Percentiles rank a stretch among this genome's conserved stretches.
Evolutionary conservation across 1,139 yeast species (phyloP).

Genomic region (Pichia sp.): DNA sequence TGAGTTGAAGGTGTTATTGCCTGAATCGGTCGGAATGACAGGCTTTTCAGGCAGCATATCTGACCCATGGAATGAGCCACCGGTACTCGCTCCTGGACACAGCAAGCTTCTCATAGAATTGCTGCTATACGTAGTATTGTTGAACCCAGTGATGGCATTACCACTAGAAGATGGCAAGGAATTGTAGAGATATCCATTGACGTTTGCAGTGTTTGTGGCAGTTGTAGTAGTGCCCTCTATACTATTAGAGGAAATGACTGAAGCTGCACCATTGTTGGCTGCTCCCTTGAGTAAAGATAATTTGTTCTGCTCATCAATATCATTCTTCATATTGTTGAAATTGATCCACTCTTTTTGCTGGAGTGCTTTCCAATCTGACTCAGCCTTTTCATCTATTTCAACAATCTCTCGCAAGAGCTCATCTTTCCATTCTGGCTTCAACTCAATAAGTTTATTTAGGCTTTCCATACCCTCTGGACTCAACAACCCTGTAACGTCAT

Average conservation of each 20-base stretch:
- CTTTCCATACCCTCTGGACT: conserved; percentile 32
- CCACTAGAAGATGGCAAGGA: conserved; percentile 10
- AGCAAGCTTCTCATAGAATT: conserved; percentile 9
- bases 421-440: conserved; percentile 32
- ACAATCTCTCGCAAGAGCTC: conserved; percentile 30
- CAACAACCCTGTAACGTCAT: conserved; percentile 34
- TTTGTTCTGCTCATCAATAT: conserved; percentile 21
- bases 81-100: conserved; percentile 13
- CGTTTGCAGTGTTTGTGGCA: conserved; percentile 16
- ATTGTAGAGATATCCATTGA: conserved; percentile 15
- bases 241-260: background rate
- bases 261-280: background rate
- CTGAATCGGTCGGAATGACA: background rate
- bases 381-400: conserved; percentile 32
- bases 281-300: background rate
- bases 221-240: conserved; percentile 11
- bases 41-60: conserved; percentile 12
- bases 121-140: conserved; percentile 1
- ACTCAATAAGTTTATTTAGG: conserved; percentile 26
- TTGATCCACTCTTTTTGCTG: conserved; percentile 27
- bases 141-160: conserved; percentile 1
- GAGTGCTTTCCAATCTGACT: conserved; percentile 35
- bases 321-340: conserved; percentile 22
- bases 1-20: conserved; percentile 8
- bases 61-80: conserved; percentile 18